These are phyloP conservation scores for Alternaria sp. DNA, from an alignment of 2,329 filamentous ascomycete genomes.

Conservation along the genomic window DNA sequence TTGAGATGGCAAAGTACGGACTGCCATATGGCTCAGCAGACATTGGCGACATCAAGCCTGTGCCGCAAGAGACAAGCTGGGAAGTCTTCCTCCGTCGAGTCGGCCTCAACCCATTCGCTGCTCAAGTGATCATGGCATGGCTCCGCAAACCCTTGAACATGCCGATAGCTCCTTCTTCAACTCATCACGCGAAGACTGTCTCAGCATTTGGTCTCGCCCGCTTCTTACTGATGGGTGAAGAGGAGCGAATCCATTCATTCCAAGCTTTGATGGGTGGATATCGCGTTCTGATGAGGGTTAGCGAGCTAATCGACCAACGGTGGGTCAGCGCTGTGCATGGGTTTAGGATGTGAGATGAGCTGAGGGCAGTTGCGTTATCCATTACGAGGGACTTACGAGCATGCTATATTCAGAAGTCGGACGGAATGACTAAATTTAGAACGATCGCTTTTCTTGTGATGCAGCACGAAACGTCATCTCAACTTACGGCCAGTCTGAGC, in stretches of 20 bases:
- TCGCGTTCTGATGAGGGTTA: conserved; percentile 61
- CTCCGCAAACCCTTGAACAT: conserved; percentile 30
- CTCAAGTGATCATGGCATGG: conserved; percentile 65
- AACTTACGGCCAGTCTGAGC: background rate
- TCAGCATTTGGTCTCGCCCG: conserved; percentile 54
- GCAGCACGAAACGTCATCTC: background rate
- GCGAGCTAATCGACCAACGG: conserved; percentile 57
- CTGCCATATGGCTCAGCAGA: conserved; percentile 34
- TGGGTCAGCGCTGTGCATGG: conserved; percentile 54
- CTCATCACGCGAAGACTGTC: background rate
- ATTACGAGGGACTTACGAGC: background rate
- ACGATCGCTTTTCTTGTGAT: background rate
- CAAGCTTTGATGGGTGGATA: conserved; percentile 61
- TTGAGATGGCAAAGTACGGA: conserved; percentile 45
- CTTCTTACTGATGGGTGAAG: conserved; percentile 64
- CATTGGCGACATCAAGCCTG: conserved; percentile 45
- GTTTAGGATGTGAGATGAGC: conserved; percentile 26
- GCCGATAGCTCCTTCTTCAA: conserved; percentile 5
- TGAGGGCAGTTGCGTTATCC: background rate
- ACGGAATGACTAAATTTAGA: background rate
- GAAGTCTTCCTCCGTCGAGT: conserved; percentile 70
- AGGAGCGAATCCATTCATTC: conserved; percentile 60
- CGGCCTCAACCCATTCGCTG: conserved; percentile 75
- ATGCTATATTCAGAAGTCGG: background rate
- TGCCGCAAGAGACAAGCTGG: conserved; percentile 69